phyloP scores from a whole-genome alignment of 2,329 filamentous ascomycete genomes.

The Trichophyton rubrum region DNA sequence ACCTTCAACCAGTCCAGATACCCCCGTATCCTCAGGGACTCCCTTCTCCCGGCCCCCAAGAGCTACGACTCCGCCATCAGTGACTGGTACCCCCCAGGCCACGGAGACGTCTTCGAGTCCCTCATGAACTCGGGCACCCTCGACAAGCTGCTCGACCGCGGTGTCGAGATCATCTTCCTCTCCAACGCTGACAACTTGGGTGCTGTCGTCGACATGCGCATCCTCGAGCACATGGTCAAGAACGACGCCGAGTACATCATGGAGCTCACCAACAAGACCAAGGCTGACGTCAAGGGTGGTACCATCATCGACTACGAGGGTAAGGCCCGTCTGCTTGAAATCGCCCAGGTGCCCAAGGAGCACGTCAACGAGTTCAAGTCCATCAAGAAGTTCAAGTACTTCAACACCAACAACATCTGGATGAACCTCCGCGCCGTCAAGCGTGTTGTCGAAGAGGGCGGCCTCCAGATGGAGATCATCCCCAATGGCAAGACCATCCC shows the following conservation, averaged over 20 bases:
- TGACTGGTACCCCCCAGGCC: constrained; percentile 97
- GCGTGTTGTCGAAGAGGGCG: constrained; percentile 95
- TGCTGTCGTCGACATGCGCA: constrained; percentile 92
- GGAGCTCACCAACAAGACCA: constrained; percentile 99
- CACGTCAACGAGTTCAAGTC: constrained; percentile 99
- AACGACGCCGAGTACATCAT: constrained; percentile 97
- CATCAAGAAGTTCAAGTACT: constrained; percentile 99
- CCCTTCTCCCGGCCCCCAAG: constrained; percentile 89
- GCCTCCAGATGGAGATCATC: constrained; percentile 99
- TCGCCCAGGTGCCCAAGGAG: constrained; percentile 98
- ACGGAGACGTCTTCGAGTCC: constrained; percentile 99
- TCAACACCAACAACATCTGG: constrained; percentile 99
- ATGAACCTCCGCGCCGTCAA: constrained; percentile 96
- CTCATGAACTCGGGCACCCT: constrained; percentile 98
- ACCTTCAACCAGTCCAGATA: constrained; percentile 99
- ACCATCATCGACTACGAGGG: constrained; percentile 99
- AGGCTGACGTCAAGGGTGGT: constrained; percentile 99
- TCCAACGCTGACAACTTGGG: constrained; percentile 99
- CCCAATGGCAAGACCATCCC: constrained; percentile 98
- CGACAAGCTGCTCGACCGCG: constrained; percentile 87
- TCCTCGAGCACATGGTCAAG: constrained; percentile 99
- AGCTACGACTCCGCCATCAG: constrained; percentile 71
- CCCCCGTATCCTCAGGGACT: constrained; percentile 96
- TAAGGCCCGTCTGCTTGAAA: constrained; percentile 90
- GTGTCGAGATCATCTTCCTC: constrained; percentile 95